A percentile compares a stretch with the other conserved stretches of the same genome.
These are phyloP conservation scores for Populus deltoides DNA, from an alignment of 345 rosid species.

Conservation along the genomic window DNA sequence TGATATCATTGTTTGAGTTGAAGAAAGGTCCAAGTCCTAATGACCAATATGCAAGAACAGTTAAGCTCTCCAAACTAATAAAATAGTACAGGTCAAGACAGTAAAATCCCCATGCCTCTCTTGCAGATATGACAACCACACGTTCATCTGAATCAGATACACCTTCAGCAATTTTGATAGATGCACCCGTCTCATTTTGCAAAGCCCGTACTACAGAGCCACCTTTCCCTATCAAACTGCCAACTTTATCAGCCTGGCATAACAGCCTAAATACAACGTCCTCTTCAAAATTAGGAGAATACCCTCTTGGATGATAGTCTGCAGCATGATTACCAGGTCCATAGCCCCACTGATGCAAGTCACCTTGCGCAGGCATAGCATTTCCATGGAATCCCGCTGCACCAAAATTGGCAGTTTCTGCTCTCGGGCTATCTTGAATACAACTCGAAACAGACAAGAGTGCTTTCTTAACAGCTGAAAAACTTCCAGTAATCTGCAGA, in stretches of 20 bases:
- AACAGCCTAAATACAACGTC: slow-evolving; percentile 58
- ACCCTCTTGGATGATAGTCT: slow-evolving; percentile 49
- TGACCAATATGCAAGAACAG: slow-evolving; percentile 18
- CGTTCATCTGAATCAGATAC: slow-evolving; percentile 62
- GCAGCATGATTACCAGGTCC: slow-evolving; percentile 26
- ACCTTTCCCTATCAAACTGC: slow-evolving; percentile 79
- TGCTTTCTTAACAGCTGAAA: slow-evolving; percentile 55
- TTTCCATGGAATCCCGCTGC: slow-evolving; percentile 34
- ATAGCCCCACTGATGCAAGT: no score
- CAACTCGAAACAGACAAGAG: slow-evolving; percentile 45
- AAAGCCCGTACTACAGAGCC: slow-evolving; percentile 56
- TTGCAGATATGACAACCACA: slow-evolving; percentile 62
- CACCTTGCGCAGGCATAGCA: slow-evolving; percentile 32
- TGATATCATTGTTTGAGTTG: not conserved
- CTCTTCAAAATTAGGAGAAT: slow-evolving; percentile 61
- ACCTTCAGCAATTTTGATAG: slow-evolving; percentile 60
- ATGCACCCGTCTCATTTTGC: slow-evolving; percentile 74
- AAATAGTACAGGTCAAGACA: slow-evolving; percentile 16
- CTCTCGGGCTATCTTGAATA: slow-evolving; percentile 50
- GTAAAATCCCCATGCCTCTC: slow-evolving; percentile 55
- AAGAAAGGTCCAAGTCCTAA: slow-evolving; percentile 1
- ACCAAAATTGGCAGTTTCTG: slow-evolving; percentile 27
- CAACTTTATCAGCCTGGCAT: slow-evolving; percentile 73
- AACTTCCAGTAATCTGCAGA: slow-evolving; percentile 56
- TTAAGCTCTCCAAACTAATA: slow-evolving; percentile 18